Conservation (phyloP, 2,329 filamentous ascomycete species). For the Alternaria gaisen region DNA sequence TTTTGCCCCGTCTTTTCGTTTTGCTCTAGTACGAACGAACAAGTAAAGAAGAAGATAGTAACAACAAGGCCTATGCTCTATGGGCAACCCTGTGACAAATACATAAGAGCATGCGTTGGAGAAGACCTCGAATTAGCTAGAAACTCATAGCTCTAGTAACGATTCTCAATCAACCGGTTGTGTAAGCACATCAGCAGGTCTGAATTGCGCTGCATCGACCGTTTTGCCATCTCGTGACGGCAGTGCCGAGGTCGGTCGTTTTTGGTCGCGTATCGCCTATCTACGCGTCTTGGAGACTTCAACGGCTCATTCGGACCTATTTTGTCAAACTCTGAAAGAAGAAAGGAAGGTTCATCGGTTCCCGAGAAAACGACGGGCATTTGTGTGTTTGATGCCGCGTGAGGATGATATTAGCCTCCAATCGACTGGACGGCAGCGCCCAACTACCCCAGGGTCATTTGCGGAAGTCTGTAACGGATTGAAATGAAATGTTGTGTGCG, state of each 20-base stretch:
- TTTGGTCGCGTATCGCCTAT: not conserved
- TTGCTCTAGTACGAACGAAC: not conserved
- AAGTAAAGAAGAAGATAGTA: not conserved
- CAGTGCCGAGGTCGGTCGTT: not conserved
- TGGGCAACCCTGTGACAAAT: not conserved
- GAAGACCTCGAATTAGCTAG: not conserved
- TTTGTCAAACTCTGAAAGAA: conserved; percentile 2
- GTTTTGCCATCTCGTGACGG: not conserved
- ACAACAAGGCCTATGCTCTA: not conserved
- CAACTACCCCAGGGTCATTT: not conserved
- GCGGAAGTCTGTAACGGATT: not conserved
- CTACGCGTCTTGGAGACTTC: not conserved
- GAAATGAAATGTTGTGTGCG: not conserved
- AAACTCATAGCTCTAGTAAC: not conserved
- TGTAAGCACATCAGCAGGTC: not conserved
- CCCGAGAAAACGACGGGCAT: not conserved
- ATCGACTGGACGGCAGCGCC: not conserved
- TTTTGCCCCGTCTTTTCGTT: too few species aligned
- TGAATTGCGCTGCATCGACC: not conserved
- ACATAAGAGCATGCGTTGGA: not conserved
- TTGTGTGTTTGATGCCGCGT: not conserved
- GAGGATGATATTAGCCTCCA: not conserved
- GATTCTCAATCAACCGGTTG: not conserved
- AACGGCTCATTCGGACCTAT: conserved; percentile 6
- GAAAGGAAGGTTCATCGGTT: not conserved